These are phyloP conservation scores for Candida tetrigidarum DNA, from an alignment of 1,139 yeast genomes.

Conservation along the genomic window DNA sequence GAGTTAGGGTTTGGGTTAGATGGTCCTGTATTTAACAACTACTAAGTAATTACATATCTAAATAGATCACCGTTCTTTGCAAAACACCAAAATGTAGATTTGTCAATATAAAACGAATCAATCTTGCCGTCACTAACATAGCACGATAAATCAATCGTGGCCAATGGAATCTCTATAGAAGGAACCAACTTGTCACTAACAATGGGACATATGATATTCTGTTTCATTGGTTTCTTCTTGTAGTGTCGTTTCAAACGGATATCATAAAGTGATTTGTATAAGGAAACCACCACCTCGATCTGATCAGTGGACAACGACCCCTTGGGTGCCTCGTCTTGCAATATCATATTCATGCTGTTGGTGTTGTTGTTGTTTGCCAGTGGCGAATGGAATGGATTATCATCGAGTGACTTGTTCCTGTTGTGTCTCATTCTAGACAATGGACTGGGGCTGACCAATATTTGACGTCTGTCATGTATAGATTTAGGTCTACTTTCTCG, in stretches of 20 bases:
- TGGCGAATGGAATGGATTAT: slow-evolving; percentile 12
- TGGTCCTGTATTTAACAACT: slow-evolving; percentile 27
- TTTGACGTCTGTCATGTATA: slow-evolving; percentile 17
- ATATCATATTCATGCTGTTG: slow-evolving; percentile 17
- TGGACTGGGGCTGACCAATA: slow-evolving; percentile 18
- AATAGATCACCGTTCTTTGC: slow-evolving; percentile 58
- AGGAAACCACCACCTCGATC: slow-evolving; percentile 30
- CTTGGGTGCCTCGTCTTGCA: slow-evolving; percentile 10
- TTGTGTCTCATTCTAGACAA: slow-evolving; percentile 14
- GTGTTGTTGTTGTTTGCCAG: slow-evolving; percentile 14
- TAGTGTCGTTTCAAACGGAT: slow-evolving; percentile 38
- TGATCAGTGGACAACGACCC: slow-evolving; percentile 8
- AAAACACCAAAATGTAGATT: slow-evolving; percentile 51
- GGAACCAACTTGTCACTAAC: slow-evolving; percentile 45
- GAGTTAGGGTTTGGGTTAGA: slow-evolving; percentile 53
- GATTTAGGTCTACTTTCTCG: slow-evolving; percentile 15
- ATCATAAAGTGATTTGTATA: slow-evolving; percentile 42
- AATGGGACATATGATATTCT: slow-evolving; percentile 41
- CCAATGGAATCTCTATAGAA: slow-evolving; percentile 42
- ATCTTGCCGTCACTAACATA: slow-evolving; percentile 47
- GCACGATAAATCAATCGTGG: slow-evolving; percentile 37
- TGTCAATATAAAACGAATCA: slow-evolving; percentile 45
- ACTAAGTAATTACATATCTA: slow-evolving; percentile 25
- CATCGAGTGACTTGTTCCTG: slow-evolving; percentile 12
- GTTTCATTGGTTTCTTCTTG: slow-evolving; percentile 17